These are phyloP conservation scores for Penicillium longicatenatum DNA, from an alignment of 495 filamentous ascomycete species.

Conservation along the genomic window DNA sequence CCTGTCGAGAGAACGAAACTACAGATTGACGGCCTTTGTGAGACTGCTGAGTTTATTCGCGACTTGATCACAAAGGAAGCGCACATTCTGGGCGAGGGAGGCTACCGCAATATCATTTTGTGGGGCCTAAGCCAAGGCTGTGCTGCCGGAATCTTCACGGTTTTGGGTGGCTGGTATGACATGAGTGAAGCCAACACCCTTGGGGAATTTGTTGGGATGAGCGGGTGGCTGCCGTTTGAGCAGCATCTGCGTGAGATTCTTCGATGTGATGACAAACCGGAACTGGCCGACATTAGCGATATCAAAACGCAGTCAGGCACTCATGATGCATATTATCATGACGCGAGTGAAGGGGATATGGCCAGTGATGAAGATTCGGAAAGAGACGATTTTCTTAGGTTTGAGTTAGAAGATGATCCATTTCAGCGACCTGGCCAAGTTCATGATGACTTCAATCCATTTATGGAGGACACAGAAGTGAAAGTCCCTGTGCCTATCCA, in stretches of 20 bases:
- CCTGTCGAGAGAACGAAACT: slow-evolving; percentile 35
- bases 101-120: slow-evolving; percentile 45
- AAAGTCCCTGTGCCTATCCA: slow-evolving; percentile 7
- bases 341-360: no score
- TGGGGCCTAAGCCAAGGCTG: slow-evolving; percentile 60
- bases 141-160: slow-evolving; percentile 46
- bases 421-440: not conserved
- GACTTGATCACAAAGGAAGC: slow-evolving; percentile 42
- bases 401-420: not conserved
- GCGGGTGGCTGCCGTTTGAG: slow-evolving; percentile 57
- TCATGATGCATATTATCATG: no score
- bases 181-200: slow-evolving; percentile 14
- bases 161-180: slow-evolving; percentile 44
- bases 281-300: no score
- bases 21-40: slow-evolving; percentile 43
- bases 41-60: slow-evolving; percentile 43
- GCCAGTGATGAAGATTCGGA: no score
- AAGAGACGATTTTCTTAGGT: no score
- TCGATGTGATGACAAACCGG: no score
- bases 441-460: slow-evolving; percentile 10
- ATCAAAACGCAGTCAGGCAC: no score
- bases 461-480: slow-evolving; percentile 20
- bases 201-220: slow-evolving; percentile 55
- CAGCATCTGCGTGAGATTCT: slow-evolving; percentile 32
- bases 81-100: slow-evolving; percentile 28